Evolutionary conservation across 2,329 filamentous ascomycete species (phyloP).

Genomic region (Cercospora zeae-maydis): DNA sequence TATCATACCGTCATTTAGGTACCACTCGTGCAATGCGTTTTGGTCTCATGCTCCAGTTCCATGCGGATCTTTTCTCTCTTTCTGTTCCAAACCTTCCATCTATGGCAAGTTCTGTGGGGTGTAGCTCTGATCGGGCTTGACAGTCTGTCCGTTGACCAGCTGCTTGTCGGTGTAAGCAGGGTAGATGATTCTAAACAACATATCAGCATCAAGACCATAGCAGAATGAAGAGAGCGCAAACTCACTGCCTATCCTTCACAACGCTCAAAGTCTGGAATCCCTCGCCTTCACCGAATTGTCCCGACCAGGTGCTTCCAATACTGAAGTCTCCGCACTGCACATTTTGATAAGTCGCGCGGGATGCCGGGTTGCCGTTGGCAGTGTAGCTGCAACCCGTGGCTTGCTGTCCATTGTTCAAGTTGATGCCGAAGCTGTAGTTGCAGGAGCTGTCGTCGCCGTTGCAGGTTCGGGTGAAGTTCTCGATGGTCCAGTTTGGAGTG

Average conservation of each 20-base stretch:
- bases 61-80: too few relatives aligned
- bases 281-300: constrained; percentile 22
- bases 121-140: constrained; percentile 28
- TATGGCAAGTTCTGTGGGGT: constrained; percentile 25
- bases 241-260: constrained; percentile 16
- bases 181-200: constrained; percentile 19
- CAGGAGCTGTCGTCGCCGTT: constrained; percentile 14
- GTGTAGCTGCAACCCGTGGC: constrained; percentile 20
- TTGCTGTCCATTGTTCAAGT: constrained; percentile 19
- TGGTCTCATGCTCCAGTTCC: too few relatives aligned
- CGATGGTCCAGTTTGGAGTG: constrained; percentile 22
- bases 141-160: constrained; percentile 17
- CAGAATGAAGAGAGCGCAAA: too few relatives aligned
- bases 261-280: constrained; percentile 25
- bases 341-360: constrained; percentile 18
- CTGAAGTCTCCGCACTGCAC: constrained; percentile 22
- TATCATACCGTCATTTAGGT: too few relatives aligned
- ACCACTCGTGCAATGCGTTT: too few relatives aligned
- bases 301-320: constrained; percentile 22
- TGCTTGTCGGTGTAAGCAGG: constrained; percentile 25
- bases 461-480: constrained; percentile 25
- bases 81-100: neutral
- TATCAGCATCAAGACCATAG: too few relatives aligned
- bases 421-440: constrained; percentile 23
- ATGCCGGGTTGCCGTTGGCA: constrained; percentile 20